Evolutionary conservation across 768 basidiomycete species (phyloP).

Genomic region (Termitomyces sp.): DNA sequence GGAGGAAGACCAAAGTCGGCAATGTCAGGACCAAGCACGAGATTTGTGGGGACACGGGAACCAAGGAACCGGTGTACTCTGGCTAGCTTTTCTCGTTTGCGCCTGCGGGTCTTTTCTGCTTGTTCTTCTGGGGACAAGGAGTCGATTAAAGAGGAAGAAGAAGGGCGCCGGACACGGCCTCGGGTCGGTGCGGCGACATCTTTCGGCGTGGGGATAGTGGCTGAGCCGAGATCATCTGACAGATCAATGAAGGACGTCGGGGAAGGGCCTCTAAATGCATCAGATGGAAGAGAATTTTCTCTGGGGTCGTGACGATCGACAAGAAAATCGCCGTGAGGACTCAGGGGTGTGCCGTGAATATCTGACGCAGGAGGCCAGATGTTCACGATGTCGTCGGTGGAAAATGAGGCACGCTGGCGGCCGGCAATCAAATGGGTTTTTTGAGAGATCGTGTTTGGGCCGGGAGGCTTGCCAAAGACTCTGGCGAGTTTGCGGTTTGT

Average conservation of each 20-base stretch:
- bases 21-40: slow-evolving; percentile 50
- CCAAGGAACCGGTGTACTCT: slow-evolving; percentile 84
- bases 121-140: slow-evolving; percentile 44
- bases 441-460: slow-evolving; percentile 29
- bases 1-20: slow-evolving; percentile 21
- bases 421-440: slow-evolving; percentile 12
- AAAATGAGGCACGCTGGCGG: slow-evolving; percentile 17
- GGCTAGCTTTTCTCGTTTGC: slow-evolving; percentile 71
- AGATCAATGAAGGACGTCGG: slow-evolving; percentile 60
- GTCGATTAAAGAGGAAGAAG: slow-evolving; percentile 39
- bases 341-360: slow-evolving; percentile 31
- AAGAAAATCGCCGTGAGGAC: slow-evolving; percentile 39
- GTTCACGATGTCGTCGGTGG: slow-evolving; percentile 13
- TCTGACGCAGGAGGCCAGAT: slow-evolving; percentile 27
- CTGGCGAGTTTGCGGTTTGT: slow-evolving; percentile 77
- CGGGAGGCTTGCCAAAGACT: slow-evolving; percentile 69
- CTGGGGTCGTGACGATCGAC: slow-evolving; percentile 13
- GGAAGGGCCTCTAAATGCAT: slow-evolving; percentile 19
- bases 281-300: slow-evolving; percentile 13
- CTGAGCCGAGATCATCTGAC: slow-evolving; percentile 50
- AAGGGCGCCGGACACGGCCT: slow-evolving; percentile 22
- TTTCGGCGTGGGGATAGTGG: slow-evolving; percentile 16
- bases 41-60: slow-evolving; percentile 67
- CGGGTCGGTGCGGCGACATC: slow-evolving; percentile 12
- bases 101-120: slow-evolving; percentile 56